Evolutionary conservation across 768 basidiomycete species (phyloP), one percentile per base, ranked within the genome.

Genomic region (Mrakia hoshinonis): DNA sequence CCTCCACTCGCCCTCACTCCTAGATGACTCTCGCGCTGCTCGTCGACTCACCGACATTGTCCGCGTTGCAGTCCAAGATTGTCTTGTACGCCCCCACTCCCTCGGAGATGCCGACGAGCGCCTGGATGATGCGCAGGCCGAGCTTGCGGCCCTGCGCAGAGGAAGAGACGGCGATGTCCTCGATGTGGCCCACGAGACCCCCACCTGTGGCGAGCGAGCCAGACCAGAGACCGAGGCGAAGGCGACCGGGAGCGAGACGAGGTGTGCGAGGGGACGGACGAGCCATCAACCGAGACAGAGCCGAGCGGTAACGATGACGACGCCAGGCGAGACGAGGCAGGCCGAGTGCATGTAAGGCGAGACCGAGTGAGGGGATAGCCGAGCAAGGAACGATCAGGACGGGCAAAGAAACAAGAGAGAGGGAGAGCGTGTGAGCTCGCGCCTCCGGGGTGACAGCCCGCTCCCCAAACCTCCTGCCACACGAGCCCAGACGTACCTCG

Each of bases 111-210:
- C 83, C 84, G 2, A 89, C 90, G 76, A 98, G 83, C 5, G 90
- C 89, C 75, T 91, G 85, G 77, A 99, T 92, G 75, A 98, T 83
- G 75, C 88, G 84, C 80, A 90, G 79, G 0, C 96, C 96, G 39
- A 99, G 84, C 79, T 91, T 93, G 81, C 89, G 89, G 39, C 96
- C 96, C 83, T 96, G 93, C 81, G 89, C 85, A 52, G 79, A 82
- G 81, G 88, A 87, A 80, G 90, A 87, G 24, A 99, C 94, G 3
- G 92, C 94, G 73, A 99, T 96, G 78, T 99, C 96, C 81, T 99
- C 96, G 74, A 99, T 93, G 77, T 99, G 96, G 0, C 94, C 96
- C 18, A 92, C 90, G 74, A 84, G 84, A 26, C 91, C 91, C n/a
- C 91, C 82, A 1, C 85, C 86, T 72, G 13, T 29, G 43, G 36